phyloP scores from a whole-genome alignment of 495 filamentous ascomycete genomes.

The Cercophora samala region DNA sequence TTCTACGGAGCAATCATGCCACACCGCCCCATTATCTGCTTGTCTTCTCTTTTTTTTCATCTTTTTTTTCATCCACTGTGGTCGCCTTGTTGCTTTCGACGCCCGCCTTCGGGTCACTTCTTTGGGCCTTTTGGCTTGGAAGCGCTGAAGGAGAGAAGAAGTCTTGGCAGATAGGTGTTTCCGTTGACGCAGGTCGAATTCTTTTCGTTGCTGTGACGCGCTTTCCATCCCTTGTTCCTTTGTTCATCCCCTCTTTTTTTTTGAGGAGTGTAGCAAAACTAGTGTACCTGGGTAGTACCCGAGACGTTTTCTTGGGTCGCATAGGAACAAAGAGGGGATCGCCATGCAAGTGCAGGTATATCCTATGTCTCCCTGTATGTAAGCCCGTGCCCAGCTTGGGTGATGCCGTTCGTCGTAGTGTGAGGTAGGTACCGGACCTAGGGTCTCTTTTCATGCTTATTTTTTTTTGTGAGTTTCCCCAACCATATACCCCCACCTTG shows the following conservation, averaged over 20 bases:
- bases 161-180: slow-evolving; percentile 19
- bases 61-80: not conserved
- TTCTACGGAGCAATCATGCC: slow-evolving; percentile 23
- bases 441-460: not conserved
- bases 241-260: not conserved
- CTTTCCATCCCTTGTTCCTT: slow-evolving; percentile 8
- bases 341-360: slow-evolving; percentile 14
- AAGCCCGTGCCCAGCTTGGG: not conserved
- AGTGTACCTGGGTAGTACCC: slow-evolving; percentile 3
- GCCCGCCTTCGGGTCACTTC: slow-evolving; percentile 10
- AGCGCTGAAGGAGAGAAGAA: not conserved
- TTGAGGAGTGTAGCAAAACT: slow-evolving; percentile 4
- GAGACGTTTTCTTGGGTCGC: not conserved
- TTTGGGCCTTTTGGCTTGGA: slow-evolving; percentile 10
- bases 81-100: slow-evolving; percentile 9
- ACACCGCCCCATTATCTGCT: slow-evolving; percentile 32
- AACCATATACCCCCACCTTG: slow-evolving; percentile 13
- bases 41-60: not conserved
- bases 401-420: not conserved
- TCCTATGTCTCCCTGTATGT: slow-evolving; percentile 3
- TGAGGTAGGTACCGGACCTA: no score
- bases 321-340: slow-evolving; percentile 1
- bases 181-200: not conserved
- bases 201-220: slow-evolving; percentile 8
- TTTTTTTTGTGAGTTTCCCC: not conserved